Evolutionary conservation across 1,284 basidiomycete genomes (phyloP), one percentile per base, ranked within the genome.

Genomic region (Cryptococcus sp.): DNA sequence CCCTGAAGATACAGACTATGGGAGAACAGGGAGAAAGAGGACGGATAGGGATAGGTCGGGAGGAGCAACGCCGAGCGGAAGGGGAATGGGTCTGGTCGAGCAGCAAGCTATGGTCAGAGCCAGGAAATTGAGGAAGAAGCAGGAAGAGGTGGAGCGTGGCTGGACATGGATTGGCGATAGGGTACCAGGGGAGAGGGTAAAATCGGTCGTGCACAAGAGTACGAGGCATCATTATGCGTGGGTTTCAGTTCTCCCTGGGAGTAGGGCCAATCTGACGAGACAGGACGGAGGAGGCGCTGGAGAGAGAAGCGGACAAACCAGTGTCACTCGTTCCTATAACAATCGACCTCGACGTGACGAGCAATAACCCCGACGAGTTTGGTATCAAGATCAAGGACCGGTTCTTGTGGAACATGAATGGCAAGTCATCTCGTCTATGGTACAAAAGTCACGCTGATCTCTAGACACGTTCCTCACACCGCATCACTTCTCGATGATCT

Each of bases 321-420:
- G 80, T 85, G 4, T 76, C 84, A 2, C 80, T 94, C 23, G 82
- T 97, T 4, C 94, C 94, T 9, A 89, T 98, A 56, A 85, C 88
- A 41, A 85, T 98, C 51, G 93, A 97, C 63, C 84, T 97, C 59
- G 92, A 97, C 66, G 92, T 92, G 4, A 86, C 91, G 7, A 54
- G 53, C 12, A 47, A 44, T 3, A 57, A 53, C 31, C 54, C 52
- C 18, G 62, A 67, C 37, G 31, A 12, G 16, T 45, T 26, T 11
- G 59, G 56, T 14, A 86, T 90, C 65, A 80, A 92, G 62, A 84
- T 98, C 67, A 84, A 91, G 49, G 94, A 98, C 65, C 86, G 86
- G 57, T 97, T 98, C 71, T 80, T 91, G n/a, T 98, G 94, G 94
- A 95, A 97, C 65, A 72, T 92, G 45, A 82, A 87, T 64, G 90